phyloP scores from a whole-genome alignment of 2,329 filamentous ascomycete genomes.

The Microcyclospora pomicola region DNA sequence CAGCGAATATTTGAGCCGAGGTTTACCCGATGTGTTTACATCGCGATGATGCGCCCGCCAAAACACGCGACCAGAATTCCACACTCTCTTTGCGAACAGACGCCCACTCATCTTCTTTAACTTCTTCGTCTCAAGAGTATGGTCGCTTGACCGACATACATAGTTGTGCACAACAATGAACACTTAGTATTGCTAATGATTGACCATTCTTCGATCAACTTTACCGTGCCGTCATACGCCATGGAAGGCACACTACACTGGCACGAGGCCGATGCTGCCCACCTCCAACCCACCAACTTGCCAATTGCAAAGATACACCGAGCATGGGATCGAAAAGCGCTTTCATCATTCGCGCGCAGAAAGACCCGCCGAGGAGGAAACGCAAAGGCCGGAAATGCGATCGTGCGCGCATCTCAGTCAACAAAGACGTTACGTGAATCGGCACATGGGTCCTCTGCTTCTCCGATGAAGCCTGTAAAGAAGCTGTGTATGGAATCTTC shows the following conservation, averaged over 20 bases:
- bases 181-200: no score
- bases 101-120: no score
- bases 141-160: no score
- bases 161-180: no score
- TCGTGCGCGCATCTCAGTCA: not conserved
- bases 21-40: no score
- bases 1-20: no score
- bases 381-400: conserved; percentile 14
- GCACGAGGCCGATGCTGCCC: conserved; percentile 27
- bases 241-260: conserved; percentile 21
- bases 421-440: conserved; percentile 3
- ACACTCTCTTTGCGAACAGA: no score
- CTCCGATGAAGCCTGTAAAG: conserved; percentile 30
- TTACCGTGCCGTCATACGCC: no score
- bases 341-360: conserved; percentile 28
- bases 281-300: conserved; percentile 28
- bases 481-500: conserved; percentile 25
- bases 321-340: conserved; percentile 36
- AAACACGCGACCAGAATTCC: no score
- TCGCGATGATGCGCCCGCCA: no score
- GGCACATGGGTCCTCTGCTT: conserved; percentile 11
- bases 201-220: no score
- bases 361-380: conserved; percentile 31
- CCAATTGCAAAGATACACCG: conserved; percentile 30
- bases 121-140: no score